phyloP scores from a whole-genome alignment of 2,329 filamentous ascomycete genomes.

The Diaporthe ampelina region DNA sequence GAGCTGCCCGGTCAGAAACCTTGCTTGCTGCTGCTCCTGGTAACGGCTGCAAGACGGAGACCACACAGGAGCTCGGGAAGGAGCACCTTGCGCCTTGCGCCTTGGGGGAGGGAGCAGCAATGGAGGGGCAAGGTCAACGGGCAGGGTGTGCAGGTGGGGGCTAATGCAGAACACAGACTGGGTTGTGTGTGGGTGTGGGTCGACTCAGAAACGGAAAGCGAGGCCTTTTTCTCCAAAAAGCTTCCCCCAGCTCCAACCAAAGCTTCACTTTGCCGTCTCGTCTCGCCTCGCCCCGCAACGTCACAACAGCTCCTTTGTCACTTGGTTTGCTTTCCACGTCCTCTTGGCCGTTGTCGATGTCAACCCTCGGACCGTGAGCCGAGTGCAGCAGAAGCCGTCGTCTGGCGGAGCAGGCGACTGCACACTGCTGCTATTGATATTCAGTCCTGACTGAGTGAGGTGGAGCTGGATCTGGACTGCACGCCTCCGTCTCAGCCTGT shows the following conservation, averaged over 20 bases:
- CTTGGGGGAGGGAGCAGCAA: conserved; percentile 9
- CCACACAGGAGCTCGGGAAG: neutral
- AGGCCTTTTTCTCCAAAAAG: neutral
- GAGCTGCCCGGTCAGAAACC: conserved; percentile 11
- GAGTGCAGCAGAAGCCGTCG: neutral
- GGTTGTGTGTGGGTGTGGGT: conserved; percentile 2
- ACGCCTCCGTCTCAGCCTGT: conserved; percentile 21
- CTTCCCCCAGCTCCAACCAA: neutral
- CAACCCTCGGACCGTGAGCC: neutral
- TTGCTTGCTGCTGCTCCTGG: conserved; percentile 3
- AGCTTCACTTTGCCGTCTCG: neutral
- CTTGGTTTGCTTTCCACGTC: neutral
- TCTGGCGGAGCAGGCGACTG: neutral
- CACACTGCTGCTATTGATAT: neutral
- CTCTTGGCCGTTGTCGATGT: neutral
- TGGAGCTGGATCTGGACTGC: conserved; percentile 8
- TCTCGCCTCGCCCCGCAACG: neutral
- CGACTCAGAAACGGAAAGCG: conserved; percentile 21
- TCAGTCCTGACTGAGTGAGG: neutral
- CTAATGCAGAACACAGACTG: conserved; percentile 34
- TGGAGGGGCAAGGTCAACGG: conserved; percentile 22
- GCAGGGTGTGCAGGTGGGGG: conserved; percentile 15
- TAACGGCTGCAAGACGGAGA: conserved; percentile 16
- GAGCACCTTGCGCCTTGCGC: conserved; percentile 15
- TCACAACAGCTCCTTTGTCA: neutral